A percentile compares a stretch with the other conserved stretches of the same genome.
phyloP scores from a whole-genome alignment of 371 early-diverging fungal species.

The Rhizopus delemar region DNA sequence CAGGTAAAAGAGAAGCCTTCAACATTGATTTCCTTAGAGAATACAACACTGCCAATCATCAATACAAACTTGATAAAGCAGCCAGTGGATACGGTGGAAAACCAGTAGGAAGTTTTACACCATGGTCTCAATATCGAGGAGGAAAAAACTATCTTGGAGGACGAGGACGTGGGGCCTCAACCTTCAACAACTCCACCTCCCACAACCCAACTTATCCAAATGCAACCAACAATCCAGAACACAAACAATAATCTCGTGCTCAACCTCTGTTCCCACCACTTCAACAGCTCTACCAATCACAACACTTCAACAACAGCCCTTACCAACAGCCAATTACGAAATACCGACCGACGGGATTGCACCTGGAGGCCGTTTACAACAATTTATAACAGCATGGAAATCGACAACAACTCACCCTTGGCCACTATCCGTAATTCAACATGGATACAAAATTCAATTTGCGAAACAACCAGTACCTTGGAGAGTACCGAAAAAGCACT shows the following conservation, averaged over 20 bases:
- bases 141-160: too few relatives aligned
- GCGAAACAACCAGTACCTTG: background rate
- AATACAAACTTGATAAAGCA: too few relatives aligned
- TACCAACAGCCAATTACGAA: background rate
- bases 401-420: background rate
- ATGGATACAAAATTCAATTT: background rate
- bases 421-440: background rate
- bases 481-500: background rate
- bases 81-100: too few relatives aligned
- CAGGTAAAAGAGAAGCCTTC: too few relatives aligned
- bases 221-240: too few relatives aligned
- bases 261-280: background rate
- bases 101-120: too few relatives aligned
- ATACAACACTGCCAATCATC: too few relatives aligned
- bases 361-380: background rate
- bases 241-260: background rate
- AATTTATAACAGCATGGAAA: background rate
- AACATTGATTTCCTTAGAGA: too few relatives aligned
- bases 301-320: background rate
- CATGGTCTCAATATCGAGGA: too few relatives aligned
- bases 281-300: background rate
- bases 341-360: background rate
- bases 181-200: too few relatives aligned
- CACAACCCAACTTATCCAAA: too few relatives aligned
- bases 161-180: too few relatives aligned